phyloP scores from a whole-genome alignment of 2,329 filamentous ascomycete genomes.

The Ophiocordyceps camponoti-saundersi region DNA sequence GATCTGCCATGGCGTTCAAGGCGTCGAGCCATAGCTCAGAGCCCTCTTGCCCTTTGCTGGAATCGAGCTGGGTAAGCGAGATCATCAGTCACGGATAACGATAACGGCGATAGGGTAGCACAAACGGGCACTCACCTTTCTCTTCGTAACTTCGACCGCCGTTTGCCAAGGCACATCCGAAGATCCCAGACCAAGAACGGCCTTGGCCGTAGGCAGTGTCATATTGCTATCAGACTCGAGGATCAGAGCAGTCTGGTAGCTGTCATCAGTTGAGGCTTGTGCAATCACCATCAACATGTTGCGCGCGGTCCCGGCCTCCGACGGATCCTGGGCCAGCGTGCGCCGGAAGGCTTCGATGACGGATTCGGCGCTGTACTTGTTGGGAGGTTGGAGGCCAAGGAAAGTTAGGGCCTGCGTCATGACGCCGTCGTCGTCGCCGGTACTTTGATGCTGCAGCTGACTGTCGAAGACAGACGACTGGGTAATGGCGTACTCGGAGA shows the following conservation, averaged over 20 bases:
- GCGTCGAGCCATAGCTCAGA: constrained; percentile 16
- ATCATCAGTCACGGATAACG: background rate
- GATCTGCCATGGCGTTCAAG: constrained; percentile 17
- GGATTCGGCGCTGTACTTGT: constrained; percentile 16
- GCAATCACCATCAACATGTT: constrained; percentile 18
- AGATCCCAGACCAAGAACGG: constrained; percentile 12
- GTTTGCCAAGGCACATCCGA: constrained; percentile 9
- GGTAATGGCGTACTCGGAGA: constrained; percentile 19
- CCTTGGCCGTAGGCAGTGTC: constrained; percentile 16
- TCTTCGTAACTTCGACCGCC: constrained; percentile 9
- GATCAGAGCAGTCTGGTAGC: constrained; percentile 14
- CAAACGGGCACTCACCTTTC: constrained; percentile 9
- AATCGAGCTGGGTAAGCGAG: constrained; percentile 9
- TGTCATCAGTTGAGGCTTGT: constrained; percentile 15
- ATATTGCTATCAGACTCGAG: constrained; percentile 18
- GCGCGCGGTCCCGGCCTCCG: constrained; percentile 12
- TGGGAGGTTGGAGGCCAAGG: constrained; percentile 17
- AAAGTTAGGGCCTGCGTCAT: constrained; percentile 16
- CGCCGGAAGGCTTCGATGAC: constrained; percentile 17
- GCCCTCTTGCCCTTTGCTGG: constrained; percentile 11
- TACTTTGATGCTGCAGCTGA: constrained; percentile 12
- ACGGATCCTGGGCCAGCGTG: constrained; percentile 15
- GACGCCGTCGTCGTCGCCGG: constrained; percentile 13
- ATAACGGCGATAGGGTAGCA: no score
- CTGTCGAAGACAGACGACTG: constrained; percentile 23